Percentiles rank a stretch among this genome's conserved stretches.
Conservation (phyloP, 2,329 filamentous ascomycete species). For the Colletotrichum echinochloae region DNA sequence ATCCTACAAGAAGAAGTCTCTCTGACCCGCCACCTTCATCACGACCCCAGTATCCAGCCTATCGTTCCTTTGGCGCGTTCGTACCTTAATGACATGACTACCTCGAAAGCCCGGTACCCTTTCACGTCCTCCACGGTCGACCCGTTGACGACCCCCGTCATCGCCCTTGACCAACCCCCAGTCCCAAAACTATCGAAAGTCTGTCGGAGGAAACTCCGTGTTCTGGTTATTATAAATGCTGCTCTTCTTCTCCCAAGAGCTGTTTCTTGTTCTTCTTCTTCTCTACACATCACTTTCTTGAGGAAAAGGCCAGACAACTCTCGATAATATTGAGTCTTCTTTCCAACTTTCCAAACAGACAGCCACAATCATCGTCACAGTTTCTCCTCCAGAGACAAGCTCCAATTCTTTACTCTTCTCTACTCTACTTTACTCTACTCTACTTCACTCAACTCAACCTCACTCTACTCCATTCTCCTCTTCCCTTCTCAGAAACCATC, state of each 20-base stretch:
- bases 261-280: not conserved
- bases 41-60: not conserved
- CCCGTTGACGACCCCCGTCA: not conserved
- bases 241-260: not conserved
- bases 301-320: not conserved
- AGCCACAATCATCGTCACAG: not conserved
- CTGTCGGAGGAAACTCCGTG: not conserved
- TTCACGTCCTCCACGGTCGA: not conserved
- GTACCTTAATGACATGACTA: too few relatives aligned
- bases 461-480: too few relatives aligned
- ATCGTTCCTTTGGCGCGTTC: not conserved
- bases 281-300: not conserved
- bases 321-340: not conserved
- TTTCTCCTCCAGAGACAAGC: not conserved
- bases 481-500: not conserved
- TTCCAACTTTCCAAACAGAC: not conserved
- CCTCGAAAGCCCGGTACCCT: not conserved
- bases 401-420: not conserved
- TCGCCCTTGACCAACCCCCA: not conserved
- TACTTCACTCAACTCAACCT: too few relatives aligned
- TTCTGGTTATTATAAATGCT: accelerated
- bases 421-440: not conserved
- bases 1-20: not conserved
- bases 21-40: not conserved
- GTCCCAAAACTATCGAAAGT: not conserved